phyloP scores from a whole-genome alignment of 1,284 basidiomycete genomes.

The Ustilago lituana region DNA sequence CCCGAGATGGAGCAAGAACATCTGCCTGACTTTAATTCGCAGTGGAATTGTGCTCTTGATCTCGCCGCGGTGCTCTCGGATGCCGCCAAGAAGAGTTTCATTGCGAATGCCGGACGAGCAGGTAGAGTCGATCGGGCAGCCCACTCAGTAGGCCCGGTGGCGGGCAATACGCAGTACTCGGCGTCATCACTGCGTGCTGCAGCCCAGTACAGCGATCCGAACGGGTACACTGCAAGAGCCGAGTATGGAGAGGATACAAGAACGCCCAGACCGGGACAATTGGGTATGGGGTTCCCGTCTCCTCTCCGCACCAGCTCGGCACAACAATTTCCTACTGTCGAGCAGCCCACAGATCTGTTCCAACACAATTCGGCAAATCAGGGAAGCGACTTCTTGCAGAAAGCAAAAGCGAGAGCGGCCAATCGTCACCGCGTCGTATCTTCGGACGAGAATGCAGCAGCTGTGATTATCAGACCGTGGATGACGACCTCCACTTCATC shows the following conservation, averaged over 20 bases:
- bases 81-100: conserved; percentile 13
- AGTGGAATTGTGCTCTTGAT: conserved; percentile 47
- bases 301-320: conserved; percentile 13
- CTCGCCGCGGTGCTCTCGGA: conserved; percentile 25
- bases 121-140: neutral
- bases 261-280: conserved; percentile 28
- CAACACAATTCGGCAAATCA: too few relatives aligned
- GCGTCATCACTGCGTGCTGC: conserved; percentile 20
- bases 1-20: conserved; percentile 15
- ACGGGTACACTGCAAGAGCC: neutral
- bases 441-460: too few relatives aligned
- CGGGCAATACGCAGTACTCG: conserved; percentile 31
- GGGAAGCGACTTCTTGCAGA: conserved; percentile 8
- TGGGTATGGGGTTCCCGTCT: conserved; percentile 29
- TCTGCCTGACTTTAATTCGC: conserved; percentile 31
- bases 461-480: conserved; percentile 11
- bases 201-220: neutral
- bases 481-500: conserved; percentile 3
- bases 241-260: conserved; percentile 4
- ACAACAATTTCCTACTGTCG: conserved; percentile 10
- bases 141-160: conserved; percentile 7
- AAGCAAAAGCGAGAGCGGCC: conserved; percentile 19
- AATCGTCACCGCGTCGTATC: too few relatives aligned
- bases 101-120: neutral
- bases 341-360: too few relatives aligned